Base-by-base conservation (phyloP, 768 basidiomycete species). In the Lactarius akahatsu region DNA sequence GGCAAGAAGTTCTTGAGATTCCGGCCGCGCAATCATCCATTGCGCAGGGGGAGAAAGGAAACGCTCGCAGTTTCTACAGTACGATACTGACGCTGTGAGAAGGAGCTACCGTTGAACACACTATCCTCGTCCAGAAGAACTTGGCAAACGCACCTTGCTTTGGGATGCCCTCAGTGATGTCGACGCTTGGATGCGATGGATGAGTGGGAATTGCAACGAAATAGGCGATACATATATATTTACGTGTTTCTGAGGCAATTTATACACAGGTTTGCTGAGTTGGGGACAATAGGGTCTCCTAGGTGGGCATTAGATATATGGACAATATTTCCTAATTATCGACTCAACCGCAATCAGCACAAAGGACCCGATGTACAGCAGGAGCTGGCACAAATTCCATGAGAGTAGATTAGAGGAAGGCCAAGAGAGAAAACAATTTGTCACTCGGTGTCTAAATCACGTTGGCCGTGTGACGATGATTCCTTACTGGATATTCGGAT, bases 81-180 rank as follows among this genome's bases (percentile, higher is more conserved):
- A 98, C 36, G 92, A 91, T 62, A 98, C 83, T 5, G 94, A 89
- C 1, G 96, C 91, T 90, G 77, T 68, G 65, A 73, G 30, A 50
- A 18, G 47, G 34, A 57, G 6, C 45, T 10, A 50, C 11, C 20
- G 16, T 57, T 38, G 40, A 26, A 16, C 41, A 30, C 10, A 10
- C 9, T 18, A 41, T 2, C 54, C 4, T 20, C 26, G 15, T 20
- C 20, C 11, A 41, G 26, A 59, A 66, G 43, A 38, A 56, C 11
- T n/a, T 23, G 40, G 28, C 54, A 60, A n/a, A 74, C 79, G 60
- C 61, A 90, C 91, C 87, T 86, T 93, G 92, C 74, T 95, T 98
- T 8, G 96, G 96, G 61, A 98, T 98, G 16, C 94, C 95, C 75
- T 98, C 96, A 0, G 96, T 98, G 74, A 99, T 96, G 76, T 99